These are phyloP conservation scores for Begonia peltatifolia DNA, from an alignment of 306 rosid species.

Conservation along the genomic window DNA sequence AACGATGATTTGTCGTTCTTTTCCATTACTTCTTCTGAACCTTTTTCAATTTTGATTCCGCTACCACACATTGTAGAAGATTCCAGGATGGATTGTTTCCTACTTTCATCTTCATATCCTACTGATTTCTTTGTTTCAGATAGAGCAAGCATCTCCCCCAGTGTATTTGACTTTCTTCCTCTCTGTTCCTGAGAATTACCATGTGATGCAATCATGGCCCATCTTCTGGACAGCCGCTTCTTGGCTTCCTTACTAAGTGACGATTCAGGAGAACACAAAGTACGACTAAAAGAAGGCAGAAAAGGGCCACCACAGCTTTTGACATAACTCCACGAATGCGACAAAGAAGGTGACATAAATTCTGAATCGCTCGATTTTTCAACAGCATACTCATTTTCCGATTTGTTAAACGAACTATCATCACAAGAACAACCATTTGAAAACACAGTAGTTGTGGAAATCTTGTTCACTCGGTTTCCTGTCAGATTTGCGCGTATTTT, in stretches of 20 bases:
- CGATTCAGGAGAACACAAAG: conserved; percentile 74
- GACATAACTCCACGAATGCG: conserved; percentile 68
- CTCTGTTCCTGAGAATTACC: conserved; percentile 45
- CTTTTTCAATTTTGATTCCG: conserved; percentile 26
- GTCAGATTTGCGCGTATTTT: conserved; percentile 34
- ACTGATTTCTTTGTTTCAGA: conserved; percentile 42
- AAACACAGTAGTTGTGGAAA: conserved; percentile 43
- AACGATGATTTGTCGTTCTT: conserved; percentile 58
- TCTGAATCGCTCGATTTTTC: conserved; percentile 68
- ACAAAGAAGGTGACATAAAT: conserved; percentile 50
- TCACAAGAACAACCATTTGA: conserved; percentile 66
- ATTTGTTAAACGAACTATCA: conserved; percentile 36
- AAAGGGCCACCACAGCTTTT: conserved; percentile 48
- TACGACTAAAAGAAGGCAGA: no score
- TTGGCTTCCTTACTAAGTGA: conserved; percentile 91
- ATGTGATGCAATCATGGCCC: conserved; percentile 60
- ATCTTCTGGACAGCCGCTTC: conserved; percentile 87
- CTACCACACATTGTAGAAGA: conserved; percentile 33
- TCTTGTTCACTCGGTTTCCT: conserved; percentile 51
- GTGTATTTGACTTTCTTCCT: conserved; percentile 53
- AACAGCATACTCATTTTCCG: conserved; percentile 39
- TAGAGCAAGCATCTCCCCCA: conserved; percentile 95
- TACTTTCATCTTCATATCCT: conserved; percentile 23
- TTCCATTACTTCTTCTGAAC: conserved; percentile 28
- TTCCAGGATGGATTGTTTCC: conserved; percentile 38